These are phyloP conservation scores for Spergularia azorica DNA, from an alignment of 179 eudicot species.

Conservation along the genomic window DNA sequence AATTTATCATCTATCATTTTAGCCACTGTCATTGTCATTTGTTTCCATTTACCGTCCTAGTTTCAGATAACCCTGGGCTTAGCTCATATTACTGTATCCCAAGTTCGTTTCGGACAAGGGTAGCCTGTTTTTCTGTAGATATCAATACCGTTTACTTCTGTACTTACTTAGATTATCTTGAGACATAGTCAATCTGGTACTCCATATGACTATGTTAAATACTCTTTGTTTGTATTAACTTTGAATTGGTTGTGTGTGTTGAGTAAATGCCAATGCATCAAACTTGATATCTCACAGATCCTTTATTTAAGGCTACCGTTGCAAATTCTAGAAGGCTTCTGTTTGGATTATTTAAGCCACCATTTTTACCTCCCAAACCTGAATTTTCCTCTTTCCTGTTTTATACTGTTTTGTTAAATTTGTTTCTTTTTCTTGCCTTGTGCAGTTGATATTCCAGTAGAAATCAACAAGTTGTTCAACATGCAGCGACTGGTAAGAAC, in stretches of 20 bases:
- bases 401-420: neutral
- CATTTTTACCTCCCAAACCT: neutral
- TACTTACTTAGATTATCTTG: neutral
- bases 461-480: slow-evolving; percentile 77
- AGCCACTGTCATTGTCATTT: neutral
- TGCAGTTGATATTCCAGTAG: slow-evolving; percentile 84
- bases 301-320: neutral
- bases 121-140: neutral
- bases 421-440: slow-evolving; percentile 15
- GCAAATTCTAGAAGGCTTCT: neutral
- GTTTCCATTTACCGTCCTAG: neutral
- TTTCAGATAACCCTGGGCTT: neutral
- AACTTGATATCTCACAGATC: neutral
- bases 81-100: neutral
- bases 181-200: neutral
- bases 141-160: neutral
- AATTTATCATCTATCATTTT: neutral
- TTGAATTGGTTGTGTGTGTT: neutral
- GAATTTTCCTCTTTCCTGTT: no score
- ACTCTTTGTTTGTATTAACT: neutral
- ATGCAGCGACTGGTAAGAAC: slow-evolving; percentile 92
- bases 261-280: neutral
- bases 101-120: neutral
- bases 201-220: neutral
- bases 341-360: neutral